A percentile compares a stretch with the other conserved stretches of the same genome.
Conservation (phyloP, 2,329 filamentous ascomycete genomes). For the Orbilia blumenaviensis region DNA sequence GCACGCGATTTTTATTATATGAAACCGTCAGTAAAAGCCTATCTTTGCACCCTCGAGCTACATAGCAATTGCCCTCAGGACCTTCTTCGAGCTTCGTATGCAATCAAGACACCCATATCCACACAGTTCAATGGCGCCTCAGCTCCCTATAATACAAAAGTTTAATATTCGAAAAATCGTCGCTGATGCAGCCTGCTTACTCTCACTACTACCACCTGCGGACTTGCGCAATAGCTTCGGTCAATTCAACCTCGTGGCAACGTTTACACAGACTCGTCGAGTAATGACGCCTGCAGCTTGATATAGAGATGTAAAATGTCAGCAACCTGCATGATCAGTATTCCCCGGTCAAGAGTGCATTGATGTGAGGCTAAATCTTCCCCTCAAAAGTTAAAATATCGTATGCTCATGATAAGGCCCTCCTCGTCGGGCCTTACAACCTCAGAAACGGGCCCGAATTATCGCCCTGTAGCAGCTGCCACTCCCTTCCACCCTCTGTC, state of each 20-base stretch:
- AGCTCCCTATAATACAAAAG: neutral
- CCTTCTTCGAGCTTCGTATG: neutral
- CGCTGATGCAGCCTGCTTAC: slow-evolving; percentile 1
- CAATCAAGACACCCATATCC: neutral
- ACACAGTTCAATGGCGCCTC: neutral
- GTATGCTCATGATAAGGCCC: too few relatives aligned
- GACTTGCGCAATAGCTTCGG: neutral
- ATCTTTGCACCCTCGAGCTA: neutral
- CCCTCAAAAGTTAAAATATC: too few relatives aligned
- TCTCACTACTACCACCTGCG: neutral
- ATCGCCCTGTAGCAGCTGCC: slow-evolving; percentile 28
- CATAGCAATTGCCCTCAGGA: neutral
- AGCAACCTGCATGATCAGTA: neutral
- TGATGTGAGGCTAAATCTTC: too few relatives aligned
- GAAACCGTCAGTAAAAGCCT: neutral
- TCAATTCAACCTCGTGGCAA: neutral
- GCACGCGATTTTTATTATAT: neutral
- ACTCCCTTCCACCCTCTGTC: slow-evolving; percentile 24
- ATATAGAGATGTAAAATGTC: neutral
- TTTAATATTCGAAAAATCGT: neutral
- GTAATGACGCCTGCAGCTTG: neutral
- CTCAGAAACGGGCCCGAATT: slow-evolving; percentile 29
- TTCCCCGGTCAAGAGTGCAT: too few relatives aligned
- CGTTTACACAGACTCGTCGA: neutral
- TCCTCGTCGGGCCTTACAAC: neutral